Conservation (phyloP, 257 asterid species). For the Coffea canephora region DNA sequence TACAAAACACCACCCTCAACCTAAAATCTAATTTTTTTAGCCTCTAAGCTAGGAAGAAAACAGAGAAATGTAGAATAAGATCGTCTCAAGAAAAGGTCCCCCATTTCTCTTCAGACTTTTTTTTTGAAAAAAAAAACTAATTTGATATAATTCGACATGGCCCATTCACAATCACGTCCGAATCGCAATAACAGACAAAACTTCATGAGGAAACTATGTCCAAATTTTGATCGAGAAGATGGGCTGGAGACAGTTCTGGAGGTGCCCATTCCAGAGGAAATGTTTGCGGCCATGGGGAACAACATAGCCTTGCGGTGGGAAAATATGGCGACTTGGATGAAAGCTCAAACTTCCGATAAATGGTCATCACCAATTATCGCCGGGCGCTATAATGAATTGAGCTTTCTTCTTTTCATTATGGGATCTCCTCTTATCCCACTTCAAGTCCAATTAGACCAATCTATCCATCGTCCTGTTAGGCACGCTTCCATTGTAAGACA, state of each 20-base stretch:
- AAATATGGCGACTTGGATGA: conserved; percentile 93
- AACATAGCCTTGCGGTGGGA: conserved; percentile 81
- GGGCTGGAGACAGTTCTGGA: conserved; percentile 81
- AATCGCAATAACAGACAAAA: conserved; percentile 12
- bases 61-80: background rate
- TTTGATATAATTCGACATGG: background rate
- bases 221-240: conserved; percentile 79
- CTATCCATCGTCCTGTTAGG: conserved; percentile 56
- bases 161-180: background rate
- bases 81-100: conserved; percentile 2
- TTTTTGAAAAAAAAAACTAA: background rate
- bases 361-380: conserved; percentile 83
- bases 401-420: conserved; percentile 63
- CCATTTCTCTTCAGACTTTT: conserved; percentile 18
- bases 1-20: background rate
- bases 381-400: conserved; percentile 72
- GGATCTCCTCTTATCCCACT: conserved; percentile 84
- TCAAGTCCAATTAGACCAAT: conserved; percentile 55
- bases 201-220: conserved; percentile 73
- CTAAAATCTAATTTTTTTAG: conserved; percentile 4
- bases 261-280: conserved; percentile 92
- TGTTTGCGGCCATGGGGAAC: conserved; percentile 67
- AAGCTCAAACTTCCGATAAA: conserved; percentile 77
- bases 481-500: conserved; percentile 73
- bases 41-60: conserved; percentile 1